Evolutionary conservation across 768 basidiomycete species (phyloP).

Genomic region (Termitomyces sp.): DNA sequence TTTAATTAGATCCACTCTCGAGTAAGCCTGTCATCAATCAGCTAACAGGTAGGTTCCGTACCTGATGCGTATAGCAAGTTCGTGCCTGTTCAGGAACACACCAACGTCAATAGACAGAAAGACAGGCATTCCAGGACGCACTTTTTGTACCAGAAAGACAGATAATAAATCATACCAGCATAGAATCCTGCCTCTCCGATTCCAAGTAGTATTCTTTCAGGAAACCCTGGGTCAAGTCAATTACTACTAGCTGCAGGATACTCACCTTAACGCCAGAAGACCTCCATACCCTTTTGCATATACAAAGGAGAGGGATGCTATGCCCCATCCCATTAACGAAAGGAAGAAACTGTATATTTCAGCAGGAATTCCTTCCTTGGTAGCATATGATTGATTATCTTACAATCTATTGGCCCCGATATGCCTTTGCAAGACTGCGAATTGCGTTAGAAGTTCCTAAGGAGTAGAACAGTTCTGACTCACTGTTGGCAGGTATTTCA

Average conservation of each 20-base stretch:
- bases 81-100: slow-evolving; percentile 25
- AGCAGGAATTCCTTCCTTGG: background rate
- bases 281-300: slow-evolving; percentile 51
- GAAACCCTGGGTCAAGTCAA: background rate
- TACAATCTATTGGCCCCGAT: slow-evolving; percentile 58
- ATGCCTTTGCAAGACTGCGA: slow-evolving; percentile 45
- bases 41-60: slow-evolving; percentile 11
- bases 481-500: slow-evolving; percentile 55
- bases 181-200: slow-evolving; percentile 61
- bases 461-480: background rate
- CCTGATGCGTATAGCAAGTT: slow-evolving; percentile 49
- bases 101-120: background rate
- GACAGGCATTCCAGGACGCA: slow-evolving; percentile 5
- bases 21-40: background rate
- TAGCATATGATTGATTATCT: slow-evolving; percentile 4
- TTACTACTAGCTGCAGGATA: background rate
- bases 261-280: slow-evolving; percentile 43
- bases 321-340: slow-evolving; percentile 47
- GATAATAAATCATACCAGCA: slow-evolving; percentile 57
- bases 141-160: slow-evolving; percentile 54
- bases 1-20: slow-evolving; percentile 11
- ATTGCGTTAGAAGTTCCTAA: background rate
- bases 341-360: slow-evolving; percentile 43
- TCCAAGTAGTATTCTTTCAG: slow-evolving; percentile 43
- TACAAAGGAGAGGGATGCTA: slow-evolving; percentile 45